Percentiles rank a stretch among this genome's conserved stretches.
phyloP scores from a whole-genome alignment of 2,329 filamentous ascomycete species.

The Venturiaceae sp. region DNA sequence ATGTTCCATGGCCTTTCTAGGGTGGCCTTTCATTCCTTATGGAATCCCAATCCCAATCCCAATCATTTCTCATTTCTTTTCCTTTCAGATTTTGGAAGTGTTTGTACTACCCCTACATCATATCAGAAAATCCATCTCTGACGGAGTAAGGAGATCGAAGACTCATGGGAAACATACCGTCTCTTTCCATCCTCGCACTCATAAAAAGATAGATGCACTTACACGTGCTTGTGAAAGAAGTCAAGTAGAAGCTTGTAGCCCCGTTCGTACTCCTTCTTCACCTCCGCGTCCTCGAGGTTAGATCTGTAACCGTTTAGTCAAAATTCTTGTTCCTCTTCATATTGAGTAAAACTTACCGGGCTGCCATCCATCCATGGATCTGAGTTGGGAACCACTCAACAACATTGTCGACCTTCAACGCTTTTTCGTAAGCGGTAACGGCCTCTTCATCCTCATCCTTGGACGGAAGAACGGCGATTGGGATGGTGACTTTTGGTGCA shows the following conservation, averaged over 20 bases:
- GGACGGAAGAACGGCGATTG: slow-evolving; percentile 46
- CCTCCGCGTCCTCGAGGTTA: slow-evolving; percentile 36
- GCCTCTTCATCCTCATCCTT: slow-evolving; percentile 47
- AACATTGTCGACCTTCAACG: slow-evolving; percentile 34
- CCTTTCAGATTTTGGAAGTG: too few species aligned
- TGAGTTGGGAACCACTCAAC: slow-evolving; percentile 41
- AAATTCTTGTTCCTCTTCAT: slow-evolving; percentile 8
- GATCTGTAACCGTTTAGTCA: slow-evolving; percentile 15
- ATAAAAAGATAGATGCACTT: slow-evolving; percentile 19
- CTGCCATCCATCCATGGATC: slow-evolving; percentile 36
- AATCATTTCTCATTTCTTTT: too few species aligned
- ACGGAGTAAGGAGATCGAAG: too few species aligned
- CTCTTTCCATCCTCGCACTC: background rate
- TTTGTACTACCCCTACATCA: too few species aligned
- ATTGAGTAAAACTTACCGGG: slow-evolving; percentile 20
- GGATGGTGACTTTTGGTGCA: slow-evolving; percentile 45
- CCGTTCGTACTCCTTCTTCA: slow-evolving; percentile 40
- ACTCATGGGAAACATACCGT: background rate
- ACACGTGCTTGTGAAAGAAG: slow-evolving; percentile 44
- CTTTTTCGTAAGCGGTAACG: slow-evolving; percentile 38
- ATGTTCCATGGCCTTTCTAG: too few species aligned
- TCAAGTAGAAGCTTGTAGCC: slow-evolving; percentile 39
- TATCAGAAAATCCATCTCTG: too few species aligned
- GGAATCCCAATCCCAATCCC: too few species aligned
- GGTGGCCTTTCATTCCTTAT: too few species aligned